These are phyloP conservation scores for Fragilaria radians DNA, from an alignment of 108 stramenopile species.

Conservation along the genomic window DNA sequence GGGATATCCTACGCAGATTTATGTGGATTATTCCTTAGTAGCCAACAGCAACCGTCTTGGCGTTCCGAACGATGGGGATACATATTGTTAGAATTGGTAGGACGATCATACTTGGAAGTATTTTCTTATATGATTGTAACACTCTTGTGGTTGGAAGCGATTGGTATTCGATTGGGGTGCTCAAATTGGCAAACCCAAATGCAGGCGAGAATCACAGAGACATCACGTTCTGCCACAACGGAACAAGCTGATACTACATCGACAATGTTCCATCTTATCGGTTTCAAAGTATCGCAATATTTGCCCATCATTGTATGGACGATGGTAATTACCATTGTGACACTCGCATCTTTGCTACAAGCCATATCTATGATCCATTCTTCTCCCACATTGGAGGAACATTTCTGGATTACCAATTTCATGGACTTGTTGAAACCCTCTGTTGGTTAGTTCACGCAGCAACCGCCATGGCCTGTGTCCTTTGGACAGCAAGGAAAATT, in stretches of 20 bases:
- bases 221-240: too few species aligned
- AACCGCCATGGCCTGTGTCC: conserved; percentile 19
- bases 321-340: too few species aligned
- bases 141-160: background rate
- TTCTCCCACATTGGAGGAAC: background rate
- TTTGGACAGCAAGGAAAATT: conserved; percentile 21
- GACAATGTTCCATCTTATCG: too few species aligned
- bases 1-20: background rate
- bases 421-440: conserved; percentile 17
- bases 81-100: conserved; percentile 31
- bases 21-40: background rate
- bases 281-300: too few species aligned
- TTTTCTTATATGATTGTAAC: conserved; percentile 1
- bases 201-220: too few species aligned
- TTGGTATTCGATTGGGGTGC: background rate
- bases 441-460: conserved; percentile 29
- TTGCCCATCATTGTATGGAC: too few species aligned
- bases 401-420: background rate
- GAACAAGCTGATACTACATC: too few species aligned
- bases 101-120: conserved; percentile 33
- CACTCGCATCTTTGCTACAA: too few species aligned
- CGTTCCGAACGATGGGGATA: conserved; percentile 6
- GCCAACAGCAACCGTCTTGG: background rate
- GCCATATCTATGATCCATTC: background rate
- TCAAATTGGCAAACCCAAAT: too few species aligned